phyloP scores from a whole-genome alignment of 75 land plant genomes.

The Picea glauca region DNA sequence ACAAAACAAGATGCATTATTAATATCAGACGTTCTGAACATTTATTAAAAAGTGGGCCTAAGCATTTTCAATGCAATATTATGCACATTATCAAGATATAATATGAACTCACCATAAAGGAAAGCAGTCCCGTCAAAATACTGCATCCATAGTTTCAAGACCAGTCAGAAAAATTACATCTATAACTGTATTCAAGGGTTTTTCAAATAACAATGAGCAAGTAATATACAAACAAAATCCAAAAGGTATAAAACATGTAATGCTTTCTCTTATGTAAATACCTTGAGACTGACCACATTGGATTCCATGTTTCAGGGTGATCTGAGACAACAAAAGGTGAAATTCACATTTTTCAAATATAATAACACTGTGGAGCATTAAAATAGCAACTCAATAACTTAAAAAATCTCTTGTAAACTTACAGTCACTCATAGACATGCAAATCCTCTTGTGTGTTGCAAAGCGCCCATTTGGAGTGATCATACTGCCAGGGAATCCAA shows the following conservation, averaged over 20 bases:
- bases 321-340: conserved; percentile 39
- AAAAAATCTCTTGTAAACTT: conserved; percentile 28
- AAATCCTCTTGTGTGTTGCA: conserved; percentile 79
- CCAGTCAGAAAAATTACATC: conserved; percentile 2
- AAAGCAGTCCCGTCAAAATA: conserved; percentile 90
- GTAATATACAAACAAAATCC: too few species aligned
- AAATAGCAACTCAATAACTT: not conserved
- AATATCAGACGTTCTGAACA: too few species aligned
- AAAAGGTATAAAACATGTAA: not conserved
- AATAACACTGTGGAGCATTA: not conserved
- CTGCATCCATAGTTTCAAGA: conserved; percentile 45
- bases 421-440: conserved; percentile 99
- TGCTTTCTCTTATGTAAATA: conserved; percentile 4
- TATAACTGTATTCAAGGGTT: too few species aligned
- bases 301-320: conserved; percentile 99
- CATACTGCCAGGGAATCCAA: conserved; percentile 53
- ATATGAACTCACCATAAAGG: conserved; percentile 82
- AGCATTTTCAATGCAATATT: not conserved
- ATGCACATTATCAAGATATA: not conserved
- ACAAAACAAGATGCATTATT: too few species aligned
- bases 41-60: too few species aligned
- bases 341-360: not conserved
- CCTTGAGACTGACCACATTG: conserved; percentile 99
- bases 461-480: conserved; percentile 94
- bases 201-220: too few species aligned